phyloP scores from a whole-genome alignment of 805 yeast genomes.

The Kregervanrija pseudodelftensis region DNA sequence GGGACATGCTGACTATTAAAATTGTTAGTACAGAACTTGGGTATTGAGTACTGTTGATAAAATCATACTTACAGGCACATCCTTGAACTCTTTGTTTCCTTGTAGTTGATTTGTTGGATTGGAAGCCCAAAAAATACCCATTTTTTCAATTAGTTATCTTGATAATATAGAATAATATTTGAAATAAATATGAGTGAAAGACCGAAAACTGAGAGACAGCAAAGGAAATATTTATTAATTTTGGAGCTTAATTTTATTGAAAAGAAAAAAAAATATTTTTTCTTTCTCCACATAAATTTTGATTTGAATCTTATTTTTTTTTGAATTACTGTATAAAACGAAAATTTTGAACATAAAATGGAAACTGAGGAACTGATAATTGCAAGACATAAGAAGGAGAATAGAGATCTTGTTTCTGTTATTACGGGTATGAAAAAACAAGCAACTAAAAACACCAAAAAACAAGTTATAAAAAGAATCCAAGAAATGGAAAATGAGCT shows the following conservation, averaged over 20 bases:
- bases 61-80: no score
- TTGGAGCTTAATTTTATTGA: no score
- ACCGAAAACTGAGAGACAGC: no score
- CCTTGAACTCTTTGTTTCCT: no score
- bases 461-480: slow-evolving; percentile 55
- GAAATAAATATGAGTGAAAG: no score
- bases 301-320: no score
- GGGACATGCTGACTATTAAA: slow-evolving; percentile 20
- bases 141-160: not conserved
- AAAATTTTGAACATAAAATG: not conserved
- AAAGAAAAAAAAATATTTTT: no score
- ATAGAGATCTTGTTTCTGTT: slow-evolving; percentile 55
- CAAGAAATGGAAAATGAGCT: slow-evolving; percentile 51
- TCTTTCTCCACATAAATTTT: no score
- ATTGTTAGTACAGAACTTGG: not conserved
- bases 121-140: slow-evolving; percentile 91
- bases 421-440: slow-evolving; percentile 76
- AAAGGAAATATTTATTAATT: no score
- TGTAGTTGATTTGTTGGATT: not conserved
- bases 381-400: slow-evolving; percentile 63
- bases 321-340: no score
- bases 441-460: slow-evolving; percentile 72
- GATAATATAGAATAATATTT: no score
- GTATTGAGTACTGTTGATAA: no score
- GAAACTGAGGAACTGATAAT: slow-evolving; percentile 43